Percentiles rank a stretch among this genome's conserved stretches.
These are phyloP conservation scores for Adansonia madagascariensis DNA, from an alignment of 441 rosid species.

Conservation along the genomic window DNA sequence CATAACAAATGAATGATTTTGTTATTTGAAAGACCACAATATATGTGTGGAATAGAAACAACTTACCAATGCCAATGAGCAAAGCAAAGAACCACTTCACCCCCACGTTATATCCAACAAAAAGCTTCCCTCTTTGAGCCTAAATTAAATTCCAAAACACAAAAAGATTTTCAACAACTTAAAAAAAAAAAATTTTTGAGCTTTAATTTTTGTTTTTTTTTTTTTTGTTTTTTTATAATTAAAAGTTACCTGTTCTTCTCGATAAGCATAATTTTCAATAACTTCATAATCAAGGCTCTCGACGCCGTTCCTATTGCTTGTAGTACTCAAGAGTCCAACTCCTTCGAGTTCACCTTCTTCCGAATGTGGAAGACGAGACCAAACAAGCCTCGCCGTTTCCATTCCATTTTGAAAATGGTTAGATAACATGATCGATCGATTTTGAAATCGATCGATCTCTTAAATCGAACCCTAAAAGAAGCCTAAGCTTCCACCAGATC, in stretches of 20 bases:
- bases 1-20: neutral
- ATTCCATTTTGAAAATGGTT: constrained; percentile 78
- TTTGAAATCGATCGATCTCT: constrained; percentile 16
- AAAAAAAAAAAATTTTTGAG: neutral
- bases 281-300: constrained; percentile 96
- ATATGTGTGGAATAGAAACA: neutral
- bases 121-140: constrained; percentile 92
- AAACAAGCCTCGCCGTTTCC: constrained; percentile 66
- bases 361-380: constrained; percentile 83
- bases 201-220: neutral
- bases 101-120: constrained; percentile 66
- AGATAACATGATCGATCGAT: constrained; percentile 58
- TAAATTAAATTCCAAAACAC: constrained; percentile 32
- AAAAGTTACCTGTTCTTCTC: constrained; percentile 78
- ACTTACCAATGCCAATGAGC: constrained; percentile 91
- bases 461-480: constrained; percentile 14
- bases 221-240: neutral
- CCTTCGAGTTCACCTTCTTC: constrained; percentile 69
- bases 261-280: constrained; percentile 85
- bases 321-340: constrained; percentile 49
- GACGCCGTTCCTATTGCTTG: constrained; percentile 45
- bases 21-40: neutral
- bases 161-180: neutral
- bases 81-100: constrained; percentile 98
- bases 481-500: constrained; percentile 13